Evolutionary conservation across 306 rosid species (phyloP).

Genomic region (Astragalus glycyphyllos): DNA sequence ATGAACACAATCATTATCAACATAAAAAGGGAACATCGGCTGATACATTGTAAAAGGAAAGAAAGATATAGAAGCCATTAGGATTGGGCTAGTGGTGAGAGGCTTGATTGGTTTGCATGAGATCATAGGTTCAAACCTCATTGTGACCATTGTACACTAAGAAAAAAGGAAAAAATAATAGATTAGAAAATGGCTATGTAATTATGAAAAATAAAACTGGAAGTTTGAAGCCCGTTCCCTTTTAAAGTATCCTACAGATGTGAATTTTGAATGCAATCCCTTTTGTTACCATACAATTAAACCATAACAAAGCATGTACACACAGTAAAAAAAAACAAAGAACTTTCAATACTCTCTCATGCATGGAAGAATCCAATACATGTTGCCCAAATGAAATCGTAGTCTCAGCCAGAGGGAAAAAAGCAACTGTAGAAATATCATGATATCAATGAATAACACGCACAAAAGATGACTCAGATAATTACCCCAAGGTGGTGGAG

Average conservation of each 20-base stretch:
- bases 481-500: conserved; percentile 95
- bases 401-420: neutral
- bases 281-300: conserved; percentile 8
- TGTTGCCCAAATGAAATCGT: conserved; percentile 26
- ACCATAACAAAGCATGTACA: conserved; percentile 7
- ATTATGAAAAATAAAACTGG: conserved; percentile 10
- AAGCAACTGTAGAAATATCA: conserved; percentile 10
- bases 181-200: conserved; percentile 9
- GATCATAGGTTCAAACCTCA: conserved; percentile 18
- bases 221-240: conserved; percentile 29
- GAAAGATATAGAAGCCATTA: neutral
- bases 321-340: conserved; percentile 1
- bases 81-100: conserved; percentile 2
- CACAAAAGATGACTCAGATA: conserved; percentile 29
- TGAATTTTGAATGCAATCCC: conserved; percentile 1
- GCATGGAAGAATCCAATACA: conserved; percentile 20
- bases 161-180: neutral
- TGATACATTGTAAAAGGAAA: neutral
- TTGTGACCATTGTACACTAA: conserved; percentile 3
- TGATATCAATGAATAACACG: conserved; percentile 15
- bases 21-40: conserved; percentile 4
- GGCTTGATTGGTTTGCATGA: neutral
- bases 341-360: conserved; percentile 19
- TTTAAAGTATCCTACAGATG: conserved; percentile 28
- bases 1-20: conserved; percentile 44